phyloP scores from a whole-genome alignment of 805 yeast species.

The Wickerhamomyces canadensis region DNA sequence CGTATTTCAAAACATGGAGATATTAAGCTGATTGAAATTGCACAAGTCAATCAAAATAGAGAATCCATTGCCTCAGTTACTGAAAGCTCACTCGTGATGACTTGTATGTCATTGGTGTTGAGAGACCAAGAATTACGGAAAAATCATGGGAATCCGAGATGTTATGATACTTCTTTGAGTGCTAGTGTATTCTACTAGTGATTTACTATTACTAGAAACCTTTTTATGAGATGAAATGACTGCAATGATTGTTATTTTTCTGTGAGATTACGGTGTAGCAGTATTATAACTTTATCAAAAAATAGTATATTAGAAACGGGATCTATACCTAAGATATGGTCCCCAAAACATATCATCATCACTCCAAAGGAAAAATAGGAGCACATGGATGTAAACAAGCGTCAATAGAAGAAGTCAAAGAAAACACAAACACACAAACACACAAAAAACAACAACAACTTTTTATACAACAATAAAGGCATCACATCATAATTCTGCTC shows the following conservation, averaged over 20 bases:
- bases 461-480: not conserved
- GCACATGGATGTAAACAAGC: no score
- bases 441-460: no score
- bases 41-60: constrained; percentile 1
- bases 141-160: constrained; percentile 18
- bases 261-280: no score
- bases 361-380: no score
- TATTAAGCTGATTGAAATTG: constrained; percentile 18
- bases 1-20: constrained; percentile 18
- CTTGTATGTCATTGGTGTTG: constrained; percentile 20
- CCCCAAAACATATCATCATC: no score
- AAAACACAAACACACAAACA: not conserved
- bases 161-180: constrained; percentile 14
- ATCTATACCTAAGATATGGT: no score
- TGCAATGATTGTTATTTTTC: no score
- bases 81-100: constrained; percentile 15
- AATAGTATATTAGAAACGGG: no score
- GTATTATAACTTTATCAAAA: no score
- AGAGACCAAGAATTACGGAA: constrained; percentile 21
- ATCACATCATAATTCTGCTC: not conserved
- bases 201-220: no score
- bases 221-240: no score
- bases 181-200: constrained; percentile 3
- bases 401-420: not conserved
- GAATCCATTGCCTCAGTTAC: constrained; percentile 14